A percentile compares a stretch with the other conserved stretches of the same genome.
phyloP scores from a whole-genome alignment of 1,139 yeast species.

The Groenewaldozyma sp. region DNA sequence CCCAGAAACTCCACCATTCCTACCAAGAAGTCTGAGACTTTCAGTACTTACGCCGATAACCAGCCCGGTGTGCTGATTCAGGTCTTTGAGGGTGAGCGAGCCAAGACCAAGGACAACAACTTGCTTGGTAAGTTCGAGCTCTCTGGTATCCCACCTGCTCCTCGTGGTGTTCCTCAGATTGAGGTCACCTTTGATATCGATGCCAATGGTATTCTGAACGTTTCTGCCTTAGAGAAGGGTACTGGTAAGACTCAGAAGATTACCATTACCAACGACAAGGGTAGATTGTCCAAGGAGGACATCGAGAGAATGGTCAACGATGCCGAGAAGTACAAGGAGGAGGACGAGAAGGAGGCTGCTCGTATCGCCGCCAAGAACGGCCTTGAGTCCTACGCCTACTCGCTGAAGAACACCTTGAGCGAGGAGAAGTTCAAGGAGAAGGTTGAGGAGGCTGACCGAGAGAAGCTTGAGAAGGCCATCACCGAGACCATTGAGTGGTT shows the following conservation, averaged over 20 bases:
- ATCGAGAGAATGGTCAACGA: conserved; percentile 93
- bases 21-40: conserved; percentile 84
- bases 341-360: conserved; percentile 73
- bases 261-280: conserved; percentile 88
- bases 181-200: conserved; percentile 90
- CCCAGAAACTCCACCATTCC: conserved; percentile 91
- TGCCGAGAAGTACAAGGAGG: conserved; percentile 78
- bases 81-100: conserved; percentile 93
- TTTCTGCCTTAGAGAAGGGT: conserved; percentile 88
- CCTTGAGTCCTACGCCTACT: conserved; percentile 86
- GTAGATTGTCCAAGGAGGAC: conserved; percentile 90
- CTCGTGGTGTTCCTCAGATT: conserved; percentile 93
- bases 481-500: conserved; percentile 82
- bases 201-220: conserved; percentile 90
- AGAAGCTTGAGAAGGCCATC: conserved; percentile 72
- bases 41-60: conserved; percentile 88
- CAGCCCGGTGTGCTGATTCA: conserved; percentile 92
- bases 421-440: conserved; percentile 79
- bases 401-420: conserved; percentile 71
- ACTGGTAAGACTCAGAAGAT: conserved; percentile 74
- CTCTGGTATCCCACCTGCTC: conserved; percentile 90
- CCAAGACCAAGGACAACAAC: conserved; percentile 88
- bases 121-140: conserved; percentile 88
- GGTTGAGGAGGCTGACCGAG: conserved; percentile 72
- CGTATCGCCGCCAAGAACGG: conserved; percentile 79